phyloP scores from a whole-genome alignment of 2,329 filamentous ascomycete genomes.

The Periconia digitata region DNA sequence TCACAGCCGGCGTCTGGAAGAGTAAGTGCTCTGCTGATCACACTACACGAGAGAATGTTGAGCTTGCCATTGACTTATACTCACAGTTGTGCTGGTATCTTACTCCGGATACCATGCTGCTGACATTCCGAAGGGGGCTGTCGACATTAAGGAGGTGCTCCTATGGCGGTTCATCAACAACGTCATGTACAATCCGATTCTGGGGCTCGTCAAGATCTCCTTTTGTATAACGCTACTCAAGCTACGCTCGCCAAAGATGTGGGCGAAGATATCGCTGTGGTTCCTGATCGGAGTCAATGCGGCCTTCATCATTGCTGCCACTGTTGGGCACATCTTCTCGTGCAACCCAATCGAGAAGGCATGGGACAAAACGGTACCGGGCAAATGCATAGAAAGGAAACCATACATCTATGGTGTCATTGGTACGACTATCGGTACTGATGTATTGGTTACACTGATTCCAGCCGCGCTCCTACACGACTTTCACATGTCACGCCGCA shows the following conservation, averaged over 20 bases:
- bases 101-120: constrained; percentile 13
- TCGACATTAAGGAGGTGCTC: constrained; percentile 5
- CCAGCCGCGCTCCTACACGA: constrained; percentile 21
- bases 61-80: not conserved
- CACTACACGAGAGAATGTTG: not conserved
- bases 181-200: constrained; percentile 21
- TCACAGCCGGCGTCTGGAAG: constrained; percentile 2
- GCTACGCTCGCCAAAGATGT: constrained; percentile 15
- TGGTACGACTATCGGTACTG: constrained; percentile 15
- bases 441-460: constrained; percentile 19
- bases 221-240: constrained; percentile 22
- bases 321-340: constrained; percentile 23
- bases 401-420: constrained; percentile 15
- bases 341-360: constrained; percentile 28
- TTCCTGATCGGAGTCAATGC: constrained; percentile 13
- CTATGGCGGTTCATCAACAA: constrained; percentile 18
- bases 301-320: constrained; percentile 14
- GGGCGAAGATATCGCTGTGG: constrained; percentile 17
- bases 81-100: not conserved
- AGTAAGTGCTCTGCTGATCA: not conserved
- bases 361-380: constrained; percentile 25
- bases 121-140: constrained; percentile 15
- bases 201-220: constrained; percentile 19
- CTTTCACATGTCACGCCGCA: constrained; percentile 17
- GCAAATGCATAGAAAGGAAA: constrained; percentile 12